Evolutionary conservation across 1,139 yeast species (phyloP), one percentile per base, ranked within the genome.

Genomic region (Debaryomycetaceae sp.): DNA sequence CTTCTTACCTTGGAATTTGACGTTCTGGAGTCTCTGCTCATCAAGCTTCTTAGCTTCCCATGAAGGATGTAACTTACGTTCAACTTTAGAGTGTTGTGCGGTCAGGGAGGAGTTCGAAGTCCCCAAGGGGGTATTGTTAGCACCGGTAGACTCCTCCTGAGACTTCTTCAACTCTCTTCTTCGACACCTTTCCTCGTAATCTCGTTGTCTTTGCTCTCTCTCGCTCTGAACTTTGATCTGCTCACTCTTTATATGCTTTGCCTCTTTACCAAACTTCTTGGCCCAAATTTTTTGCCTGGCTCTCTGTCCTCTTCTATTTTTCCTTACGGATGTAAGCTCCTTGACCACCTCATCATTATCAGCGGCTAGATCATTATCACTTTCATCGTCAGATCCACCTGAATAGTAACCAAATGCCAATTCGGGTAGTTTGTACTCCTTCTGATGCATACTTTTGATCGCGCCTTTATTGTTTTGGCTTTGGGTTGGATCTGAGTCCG

Each of bases 221-320:
- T 81, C 87, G 43, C 76, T 75, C 39, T 68, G 68, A 36, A 70
- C 63, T 39, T 81, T 75, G 42, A 76, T 81, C 11, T 71, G 67
- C 54, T 87, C 86, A 53, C 81, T 78, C 57, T 80, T 74, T 34
- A 90, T 75, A 62, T 95, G 99, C 47, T 83, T 85, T n/a, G 99
- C 99, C 35, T 73, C 72, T 34, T 67, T 65, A 35, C 99, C 99
- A 60, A 76, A 93, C 63, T 93, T 93, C 65, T 78, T 72, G 58
- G 90, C 99, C 97, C 98, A 91, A 44, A 93, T 89, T 70, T 87
- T 86, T 63, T 93, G 95, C 67, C 99, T 83, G 2, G 97, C 99
- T 53, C 98, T 76, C 71, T 95, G 99, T 20, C 99, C 99, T 60
- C 97, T 81, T 66, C 99, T 78, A 63, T 93, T 95, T 57, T 90